phyloP scores from a whole-genome alignment of 2,329 filamentous ascomycete species.

The Acrodontium crateriforme region DNA sequence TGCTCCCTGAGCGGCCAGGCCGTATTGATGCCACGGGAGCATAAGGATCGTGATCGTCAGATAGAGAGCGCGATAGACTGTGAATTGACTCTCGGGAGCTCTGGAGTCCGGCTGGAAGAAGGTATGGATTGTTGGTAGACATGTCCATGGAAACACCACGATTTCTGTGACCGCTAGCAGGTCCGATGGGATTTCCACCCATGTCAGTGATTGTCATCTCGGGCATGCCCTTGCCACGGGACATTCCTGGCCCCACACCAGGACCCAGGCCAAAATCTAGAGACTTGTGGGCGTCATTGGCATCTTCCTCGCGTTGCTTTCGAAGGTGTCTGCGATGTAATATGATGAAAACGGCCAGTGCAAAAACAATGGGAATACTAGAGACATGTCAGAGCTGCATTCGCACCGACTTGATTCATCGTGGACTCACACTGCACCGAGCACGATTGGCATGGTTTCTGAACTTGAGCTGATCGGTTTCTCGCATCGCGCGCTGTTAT shows the following conservation, averaged over 20 bases:
- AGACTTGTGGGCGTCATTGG: slow-evolving; percentile 73
- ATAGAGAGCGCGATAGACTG: slow-evolving; percentile 64
- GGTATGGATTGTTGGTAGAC: slow-evolving; percentile 70
- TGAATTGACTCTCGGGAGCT: slow-evolving; percentile 74
- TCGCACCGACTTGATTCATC: not conserved
- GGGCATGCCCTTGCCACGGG: slow-evolving; percentile 28
- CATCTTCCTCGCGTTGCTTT: slow-evolving; percentile 63
- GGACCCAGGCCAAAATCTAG: slow-evolving; percentile 77
- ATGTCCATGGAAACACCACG: slow-evolving; percentile 48
- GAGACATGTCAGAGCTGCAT: slow-evolving; percentile 11
- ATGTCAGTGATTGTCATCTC: slow-evolving; percentile 45
- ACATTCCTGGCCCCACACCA: slow-evolving; percentile 18
- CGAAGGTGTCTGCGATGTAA: slow-evolving; percentile 67
- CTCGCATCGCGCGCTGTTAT: slow-evolving; percentile 14
- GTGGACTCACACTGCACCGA: slow-evolving; percentile 21
- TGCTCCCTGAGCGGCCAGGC: slow-evolving; percentile 27
- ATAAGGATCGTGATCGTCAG: slow-evolving; percentile 73
- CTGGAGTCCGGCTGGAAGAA: slow-evolving; percentile 73
- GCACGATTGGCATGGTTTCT: slow-evolving; percentile 20
- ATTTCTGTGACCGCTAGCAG: slow-evolving; percentile 11
- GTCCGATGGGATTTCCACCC: slow-evolving; percentile 5
- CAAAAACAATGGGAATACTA: slow-evolving; percentile 63
- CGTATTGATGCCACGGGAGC: slow-evolving; percentile 47
- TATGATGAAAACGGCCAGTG: slow-evolving; percentile 53
- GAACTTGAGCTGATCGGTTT: slow-evolving; percentile 15